phyloP scores from a whole-genome alignment of 2,329 filamentous ascomycete genomes.

The Phaeophleospora eucalypticola region DNA sequence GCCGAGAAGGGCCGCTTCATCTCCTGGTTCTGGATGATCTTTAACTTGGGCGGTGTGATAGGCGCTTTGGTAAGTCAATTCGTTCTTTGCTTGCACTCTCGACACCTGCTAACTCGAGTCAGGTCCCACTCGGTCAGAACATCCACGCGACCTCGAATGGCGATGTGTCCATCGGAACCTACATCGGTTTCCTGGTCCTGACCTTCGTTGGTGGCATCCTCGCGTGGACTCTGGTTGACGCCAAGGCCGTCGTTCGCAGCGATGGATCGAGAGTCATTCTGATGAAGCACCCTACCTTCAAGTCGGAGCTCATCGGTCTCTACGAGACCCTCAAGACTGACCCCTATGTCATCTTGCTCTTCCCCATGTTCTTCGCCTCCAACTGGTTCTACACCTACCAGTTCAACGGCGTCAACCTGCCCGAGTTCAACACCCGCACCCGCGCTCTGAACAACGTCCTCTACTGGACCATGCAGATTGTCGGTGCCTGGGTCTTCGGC shows the following conservation, averaged over 20 bases:
- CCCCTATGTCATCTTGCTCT: slow-evolving; percentile 69
- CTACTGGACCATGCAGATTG: slow-evolving; percentile 73
- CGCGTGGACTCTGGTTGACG: slow-evolving; percentile 66
- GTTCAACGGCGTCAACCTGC: slow-evolving; percentile 68
- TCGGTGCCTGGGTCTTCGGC: slow-evolving; percentile 70
- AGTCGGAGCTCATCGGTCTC: slow-evolving; percentile 71
- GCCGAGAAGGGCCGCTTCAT: slow-evolving; percentile 82
- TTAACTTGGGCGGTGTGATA: slow-evolving; percentile 87
- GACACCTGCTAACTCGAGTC: too few relatives aligned
- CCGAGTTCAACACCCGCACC: slow-evolving; percentile 69
- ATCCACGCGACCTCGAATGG: slow-evolving; percentile 52
- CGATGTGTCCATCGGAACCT: slow-evolving; percentile 71
- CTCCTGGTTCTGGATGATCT: slow-evolving; percentile 90
- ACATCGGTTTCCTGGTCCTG: slow-evolving; percentile 81
- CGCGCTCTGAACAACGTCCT: slow-evolving; percentile 71
- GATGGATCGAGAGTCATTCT: slow-evolving; percentile 77
- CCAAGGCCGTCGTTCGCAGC: slow-evolving; percentile 65
- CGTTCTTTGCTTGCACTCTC: too few relatives aligned
- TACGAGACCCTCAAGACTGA: slow-evolving; percentile 67
- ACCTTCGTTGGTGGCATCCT: slow-evolving; percentile 69
- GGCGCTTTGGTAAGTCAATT: slow-evolving; percentile 60
- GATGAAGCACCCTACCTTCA: slow-evolving; percentile 88
- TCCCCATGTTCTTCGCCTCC: slow-evolving; percentile 76
- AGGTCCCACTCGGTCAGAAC: slow-evolving; percentile 71
- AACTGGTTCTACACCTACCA: slow-evolving; percentile 81